A percentile compares a stretch with the other conserved stretches of the same genome.
Conservation (phyloP, 345 rosid species). For the Firmiana major region DNA sequence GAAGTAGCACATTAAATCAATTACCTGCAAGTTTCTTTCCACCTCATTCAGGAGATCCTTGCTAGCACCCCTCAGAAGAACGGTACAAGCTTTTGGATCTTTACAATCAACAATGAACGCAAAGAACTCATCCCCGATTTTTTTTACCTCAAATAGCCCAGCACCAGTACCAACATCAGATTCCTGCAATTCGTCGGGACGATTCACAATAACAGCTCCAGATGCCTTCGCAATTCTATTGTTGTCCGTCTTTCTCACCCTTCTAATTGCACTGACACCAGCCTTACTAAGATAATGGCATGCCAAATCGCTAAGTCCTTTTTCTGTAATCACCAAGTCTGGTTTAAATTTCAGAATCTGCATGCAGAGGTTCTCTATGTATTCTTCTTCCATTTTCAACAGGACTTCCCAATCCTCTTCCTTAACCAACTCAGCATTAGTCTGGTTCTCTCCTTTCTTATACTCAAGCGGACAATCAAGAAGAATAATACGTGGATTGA, state of each 20-base stretch:
- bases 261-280: constrained; percentile 90
- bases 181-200: constrained; percentile 94
- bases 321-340: constrained; percentile 84
- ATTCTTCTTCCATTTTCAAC: constrained; percentile 91
- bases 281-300: constrained; percentile 92
- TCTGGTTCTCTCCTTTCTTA: constrained; percentile 98
- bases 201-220: constrained; percentile 92
- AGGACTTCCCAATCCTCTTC: constrained; percentile 94
- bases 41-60: constrained; percentile 97
- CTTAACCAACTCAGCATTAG: constrained; percentile 83
- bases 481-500: constrained; percentile 77
- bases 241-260: constrained; percentile 88
- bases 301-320: constrained; percentile 97
- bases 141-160: constrained; percentile 90
- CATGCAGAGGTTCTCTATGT: constrained; percentile 70
- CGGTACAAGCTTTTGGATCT: constrained; percentile 93
- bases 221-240: constrained; percentile 95
- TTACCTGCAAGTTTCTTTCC: constrained; percentile 93
- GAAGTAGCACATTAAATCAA: constrained; percentile 6
- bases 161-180: constrained; percentile 97
- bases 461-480: constrained; percentile 96
- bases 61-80: constrained; percentile 94
- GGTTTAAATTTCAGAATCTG: constrained; percentile 90
- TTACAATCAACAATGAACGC: constrained; percentile 84
- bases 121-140: constrained; percentile 95